Evolutionary conservation across 768 basidiomycete species (phyloP).

Genomic region (Suillus weaverae): DNA sequence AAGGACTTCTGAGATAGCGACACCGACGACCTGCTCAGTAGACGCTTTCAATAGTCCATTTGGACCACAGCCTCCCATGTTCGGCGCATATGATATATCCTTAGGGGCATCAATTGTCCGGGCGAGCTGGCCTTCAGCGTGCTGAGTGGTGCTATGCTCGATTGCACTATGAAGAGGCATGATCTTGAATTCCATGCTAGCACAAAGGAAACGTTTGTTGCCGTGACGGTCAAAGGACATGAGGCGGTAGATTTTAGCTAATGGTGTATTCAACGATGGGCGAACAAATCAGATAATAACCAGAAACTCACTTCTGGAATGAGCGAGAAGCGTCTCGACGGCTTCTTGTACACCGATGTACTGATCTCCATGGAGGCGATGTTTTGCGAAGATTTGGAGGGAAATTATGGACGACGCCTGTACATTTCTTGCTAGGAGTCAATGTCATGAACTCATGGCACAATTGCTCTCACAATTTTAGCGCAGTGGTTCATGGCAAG

Average conservation of each 20-base stretch:
- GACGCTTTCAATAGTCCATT: background rate
- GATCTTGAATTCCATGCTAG: constrained; percentile 2
- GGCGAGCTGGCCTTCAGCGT: background rate
- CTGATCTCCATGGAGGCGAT: constrained; percentile 5
- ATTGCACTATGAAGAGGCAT: background rate
- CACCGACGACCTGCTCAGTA: background rate
- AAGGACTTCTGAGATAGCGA: background rate
- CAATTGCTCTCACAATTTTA: constrained; percentile 7
- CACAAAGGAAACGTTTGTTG: background rate
- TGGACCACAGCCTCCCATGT: background rate
- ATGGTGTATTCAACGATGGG: background rate
- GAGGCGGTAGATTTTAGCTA: background rate
- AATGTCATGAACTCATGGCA: background rate
- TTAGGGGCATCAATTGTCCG: too few species aligned
- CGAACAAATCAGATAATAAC: background rate
- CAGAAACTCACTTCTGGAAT: background rate
- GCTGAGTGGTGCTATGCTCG: background rate
- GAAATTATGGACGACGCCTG: constrained; percentile 7
- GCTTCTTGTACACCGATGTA: constrained; percentile 8
- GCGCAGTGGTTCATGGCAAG: constrained; percentile 5
- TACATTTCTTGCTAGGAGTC: constrained; percentile 6
- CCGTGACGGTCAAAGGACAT: background rate
- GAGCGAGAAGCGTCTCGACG: constrained; percentile 3
- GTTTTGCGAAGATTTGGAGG: constrained; percentile 11
- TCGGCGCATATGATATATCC: background rate